Evolutionary conservation across 2,329 filamentous ascomycete genomes (phyloP).

Genomic region (Aspergillus calidoustus): DNA sequence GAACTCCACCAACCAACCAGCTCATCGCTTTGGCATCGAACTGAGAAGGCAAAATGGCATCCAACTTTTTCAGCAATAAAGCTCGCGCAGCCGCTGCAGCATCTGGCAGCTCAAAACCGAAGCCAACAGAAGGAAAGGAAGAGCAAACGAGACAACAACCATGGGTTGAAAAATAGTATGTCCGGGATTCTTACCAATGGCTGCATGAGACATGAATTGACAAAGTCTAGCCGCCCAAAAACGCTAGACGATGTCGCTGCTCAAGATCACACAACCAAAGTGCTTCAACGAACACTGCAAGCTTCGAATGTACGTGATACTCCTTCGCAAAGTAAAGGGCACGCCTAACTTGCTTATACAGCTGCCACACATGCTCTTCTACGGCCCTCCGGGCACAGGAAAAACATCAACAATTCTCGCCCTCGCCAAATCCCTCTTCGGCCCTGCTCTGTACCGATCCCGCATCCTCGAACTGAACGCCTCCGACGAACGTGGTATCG

Average conservation of each 20-base stretch:
- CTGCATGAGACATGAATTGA: slow-evolving; percentile 3
- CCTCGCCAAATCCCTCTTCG: slow-evolving; percentile 95
- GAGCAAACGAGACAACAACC: slow-evolving; percentile 74
- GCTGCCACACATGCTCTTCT: slow-evolving; percentile 99
- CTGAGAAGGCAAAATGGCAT: slow-evolving; percentile 57
- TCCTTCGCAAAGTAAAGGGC: neutral
- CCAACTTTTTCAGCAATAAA: slow-evolving; percentile 94
- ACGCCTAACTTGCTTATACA: slow-evolving; percentile 35
- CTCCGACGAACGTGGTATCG: slow-evolving; percentile 97
- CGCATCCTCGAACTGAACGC: slow-evolving; percentile 99
- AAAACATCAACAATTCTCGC: slow-evolving; percentile 98
- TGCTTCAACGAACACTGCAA: slow-evolving; percentile 90
- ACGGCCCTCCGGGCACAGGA: slow-evolving; percentile 93
- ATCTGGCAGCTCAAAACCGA: slow-evolving; percentile 70
- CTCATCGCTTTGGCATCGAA: neutral
- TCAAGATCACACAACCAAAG: slow-evolving; percentile 94
- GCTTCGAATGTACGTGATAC: slow-evolving; percentile 74
- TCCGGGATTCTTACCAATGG: neutral
- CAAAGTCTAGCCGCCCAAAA: slow-evolving; percentile 77
- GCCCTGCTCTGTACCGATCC: slow-evolving; percentile 87
- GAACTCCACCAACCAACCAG: neutral
- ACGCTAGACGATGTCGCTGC: slow-evolving; percentile 92
- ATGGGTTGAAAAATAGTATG: slow-evolving; percentile 99
- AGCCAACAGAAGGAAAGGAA: slow-evolving; percentile 65
- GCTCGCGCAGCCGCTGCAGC: slow-evolving; percentile 75